Base-by-base conservation (phyloP, 345 rosid species). In the Populus nigra region DNA sequence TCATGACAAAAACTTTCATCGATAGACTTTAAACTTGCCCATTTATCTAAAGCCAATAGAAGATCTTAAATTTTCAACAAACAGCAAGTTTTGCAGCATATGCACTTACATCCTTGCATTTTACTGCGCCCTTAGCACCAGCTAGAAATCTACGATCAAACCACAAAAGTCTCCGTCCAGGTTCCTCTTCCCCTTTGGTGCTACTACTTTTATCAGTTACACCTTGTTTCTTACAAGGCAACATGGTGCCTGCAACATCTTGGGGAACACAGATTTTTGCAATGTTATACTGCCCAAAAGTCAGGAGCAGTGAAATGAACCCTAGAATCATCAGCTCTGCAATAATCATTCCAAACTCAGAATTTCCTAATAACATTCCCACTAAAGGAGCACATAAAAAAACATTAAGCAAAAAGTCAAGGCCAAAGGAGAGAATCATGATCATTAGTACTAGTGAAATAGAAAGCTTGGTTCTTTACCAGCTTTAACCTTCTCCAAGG, bases 281-380 rank as follows among this genome's bases (percentile, higher is more conserved):
- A 70, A 96, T 85, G 86, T 84, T 88, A 49, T 27, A 83, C 87
- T 89, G 93, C 17, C 93, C 86, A 78, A 96, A 94, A 68, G 94
- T 91, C 72, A 94, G 86, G 72, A 96, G 90, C 78, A 96, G 83
- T 6, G 99, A 96, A 81, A 96, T 91, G 87, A 96, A 96, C 41
- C 98, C 99, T 65, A 94, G 83, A 86, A 96, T 78, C 98, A 94
- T 96, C 84, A 96, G 81, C 85, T 94, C 99, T 96, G 91, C 89
- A 91, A 29, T 43, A 79, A 57, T n/a, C 31, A 78, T 39, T 50
- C 18, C 47, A 36, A 27, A 59, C 13, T 61, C 25, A 62, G 50
- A 73, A 23, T 27, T n/a, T 5, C 65, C 31, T 62, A 15, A 36
- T 6, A 2, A 11, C 11, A 47, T 10, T 36, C 25, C 68, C 31